Percentiles rank a stretch among this genome's conserved stretches.
These are phyloP conservation scores for Warburgia ugandensis DNA, from an alignment of 164 flowering plant species.

Conservation along the genomic window DNA sequence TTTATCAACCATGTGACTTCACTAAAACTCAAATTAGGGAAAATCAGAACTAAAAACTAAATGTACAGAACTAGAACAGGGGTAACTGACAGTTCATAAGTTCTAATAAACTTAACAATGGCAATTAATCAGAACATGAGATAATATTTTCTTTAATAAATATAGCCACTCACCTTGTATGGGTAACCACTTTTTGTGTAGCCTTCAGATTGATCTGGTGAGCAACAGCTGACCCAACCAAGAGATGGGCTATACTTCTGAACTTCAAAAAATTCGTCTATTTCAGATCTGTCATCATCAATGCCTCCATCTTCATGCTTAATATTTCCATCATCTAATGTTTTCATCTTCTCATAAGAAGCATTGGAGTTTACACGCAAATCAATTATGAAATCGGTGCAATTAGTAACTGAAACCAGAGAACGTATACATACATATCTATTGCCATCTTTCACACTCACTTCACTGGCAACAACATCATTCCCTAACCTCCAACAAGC, in stretches of 20 bases:
- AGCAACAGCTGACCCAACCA: constrained; percentile 65
- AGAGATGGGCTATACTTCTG: constrained; percentile 41
- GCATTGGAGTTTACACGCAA: constrained; percentile 44
- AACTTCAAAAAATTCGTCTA: constrained; percentile 63
- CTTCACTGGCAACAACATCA: constrained; percentile 95
- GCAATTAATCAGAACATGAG: too few relatives aligned
- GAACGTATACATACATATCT: constrained; percentile 83
- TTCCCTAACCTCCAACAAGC: constrained; percentile 91
- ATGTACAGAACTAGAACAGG: too few relatives aligned
- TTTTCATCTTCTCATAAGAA: constrained; percentile 16
- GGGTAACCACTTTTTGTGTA: too few relatives aligned
- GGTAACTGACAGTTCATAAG: too few relatives aligned
- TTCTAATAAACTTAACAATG: too few relatives aligned
- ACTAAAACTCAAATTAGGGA: too few relatives aligned
- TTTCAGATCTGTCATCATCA: constrained; percentile 18
- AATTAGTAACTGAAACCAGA: constrained; percentile 71
- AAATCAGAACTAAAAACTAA: too few relatives aligned
- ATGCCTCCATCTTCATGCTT: constrained; percentile 17
- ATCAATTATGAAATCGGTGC: constrained; percentile 65
- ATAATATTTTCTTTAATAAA: too few relatives aligned
- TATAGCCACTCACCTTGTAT: too few relatives aligned
- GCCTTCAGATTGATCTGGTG: too few relatives aligned
- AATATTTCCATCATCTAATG: constrained; percentile 18
- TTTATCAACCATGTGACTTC: too few relatives aligned
- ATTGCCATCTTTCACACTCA: constrained; percentile 61